Conservation (phyloP, 495 filamentous ascomycete genomes). For the Penicillium goetzii region DNA sequence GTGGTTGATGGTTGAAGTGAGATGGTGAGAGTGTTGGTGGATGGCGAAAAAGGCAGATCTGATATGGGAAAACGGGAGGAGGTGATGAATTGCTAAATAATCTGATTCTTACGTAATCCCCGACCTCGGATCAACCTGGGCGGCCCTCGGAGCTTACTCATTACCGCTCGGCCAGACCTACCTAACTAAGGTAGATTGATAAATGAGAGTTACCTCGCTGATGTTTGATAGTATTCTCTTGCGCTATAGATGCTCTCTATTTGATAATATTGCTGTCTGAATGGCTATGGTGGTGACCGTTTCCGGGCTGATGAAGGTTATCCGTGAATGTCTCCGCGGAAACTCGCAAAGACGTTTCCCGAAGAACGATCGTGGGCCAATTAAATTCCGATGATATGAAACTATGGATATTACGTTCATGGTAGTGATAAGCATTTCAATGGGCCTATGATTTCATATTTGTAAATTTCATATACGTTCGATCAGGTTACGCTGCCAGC, state of each 20-base stretch:
- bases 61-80: conserved; percentile 28
- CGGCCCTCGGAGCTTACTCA: conserved; percentile 36
- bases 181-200: neutral
- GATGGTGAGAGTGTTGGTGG: conserved; percentile 4
- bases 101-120: conserved; percentile 35
- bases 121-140: conserved; percentile 26
- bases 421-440: conserved; percentile 18
- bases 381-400: conserved; percentile 30
- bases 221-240: neutral
- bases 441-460: conserved; percentile 19
- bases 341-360: conserved; percentile 25
- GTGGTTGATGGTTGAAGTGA: conserved; percentile 2
- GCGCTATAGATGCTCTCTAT: conserved; percentile 1
- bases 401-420: conserved; percentile 25
- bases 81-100: conserved; percentile 41
- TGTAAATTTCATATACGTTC: neutral
- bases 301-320: conserved; percentile 19
- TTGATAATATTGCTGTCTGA: conserved; percentile 23
- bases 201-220: neutral
- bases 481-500: neutral
- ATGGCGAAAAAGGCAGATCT: conserved; percentile 31
- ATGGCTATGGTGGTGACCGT: conserved; percentile 21
- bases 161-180: neutral
- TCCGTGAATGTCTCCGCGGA: conserved; percentile 32
- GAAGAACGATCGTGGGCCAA: conserved; percentile 26